phyloP scores from a whole-genome alignment of 73 alveolate species.

The Stentor coeruleus region DNA sequence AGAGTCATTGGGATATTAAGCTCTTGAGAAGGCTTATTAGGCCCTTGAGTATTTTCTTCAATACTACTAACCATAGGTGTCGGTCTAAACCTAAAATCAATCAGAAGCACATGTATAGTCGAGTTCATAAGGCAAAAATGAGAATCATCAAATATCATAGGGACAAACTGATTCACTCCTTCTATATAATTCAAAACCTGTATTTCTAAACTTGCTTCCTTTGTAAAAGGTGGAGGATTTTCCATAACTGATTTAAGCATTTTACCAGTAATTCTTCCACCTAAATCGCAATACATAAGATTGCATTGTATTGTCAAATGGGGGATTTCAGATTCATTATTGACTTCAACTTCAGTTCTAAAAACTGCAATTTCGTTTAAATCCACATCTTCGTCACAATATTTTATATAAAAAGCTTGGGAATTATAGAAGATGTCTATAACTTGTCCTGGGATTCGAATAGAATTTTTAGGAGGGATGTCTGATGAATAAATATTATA shows the following conservation, averaged over 20 bases:
- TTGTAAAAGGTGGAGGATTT: not conserved
- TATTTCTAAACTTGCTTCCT: slow-evolving; percentile 14
- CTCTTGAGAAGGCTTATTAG: not conserved
- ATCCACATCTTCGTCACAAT: slow-evolving; percentile 43
- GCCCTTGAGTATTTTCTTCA: not conserved
- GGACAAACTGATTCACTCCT: slow-evolving; percentile 45
- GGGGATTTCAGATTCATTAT: not conserved
- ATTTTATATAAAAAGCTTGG: slow-evolving; percentile 31
- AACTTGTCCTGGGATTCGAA: not conserved
- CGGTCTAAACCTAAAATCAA: slow-evolving; percentile 37
- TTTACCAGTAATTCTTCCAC: not conserved
- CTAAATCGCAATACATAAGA: not conserved
- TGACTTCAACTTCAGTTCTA: slow-evolving; percentile 33
- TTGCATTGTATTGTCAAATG: not conserved
- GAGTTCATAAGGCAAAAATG: slow-evolving; percentile 39
- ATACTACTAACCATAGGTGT: not conserved
- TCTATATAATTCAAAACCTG: not conserved
- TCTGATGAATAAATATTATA: not conserved
- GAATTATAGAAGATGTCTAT: slow-evolving; percentile 17
- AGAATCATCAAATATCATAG: slow-evolving; percentile 35
- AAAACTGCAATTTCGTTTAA: slow-evolving; percentile 33
- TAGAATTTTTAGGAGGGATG: not conserved
- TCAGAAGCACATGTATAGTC: slow-evolving; percentile 30
- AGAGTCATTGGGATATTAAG: not conserved
- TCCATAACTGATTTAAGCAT: not conserved